phyloP scores from a whole-genome alignment of 2,329 filamentous ascomycete genomes.

The Botrytis galanthina region DNA sequence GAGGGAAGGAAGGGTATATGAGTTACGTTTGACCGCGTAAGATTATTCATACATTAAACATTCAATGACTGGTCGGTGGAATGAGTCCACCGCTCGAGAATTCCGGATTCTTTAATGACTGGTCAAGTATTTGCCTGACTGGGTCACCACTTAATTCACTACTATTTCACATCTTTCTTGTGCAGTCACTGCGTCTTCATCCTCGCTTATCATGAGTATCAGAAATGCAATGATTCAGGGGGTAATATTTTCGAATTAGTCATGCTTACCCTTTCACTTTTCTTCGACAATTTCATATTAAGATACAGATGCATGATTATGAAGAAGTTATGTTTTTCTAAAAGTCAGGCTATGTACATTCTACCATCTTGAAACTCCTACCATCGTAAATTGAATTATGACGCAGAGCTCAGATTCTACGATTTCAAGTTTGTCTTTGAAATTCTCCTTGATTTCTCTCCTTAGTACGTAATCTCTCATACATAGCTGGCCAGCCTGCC shows the following conservation, averaged over 20 bases:
- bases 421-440: neutral
- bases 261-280: neutral
- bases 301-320: neutral
- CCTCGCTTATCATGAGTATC: neutral
- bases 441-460: no score
- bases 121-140: neutral
- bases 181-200: neutral
- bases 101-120: neutral
- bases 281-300: neutral
- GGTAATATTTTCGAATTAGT: neutral
- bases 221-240: no score
- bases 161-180: neutral
- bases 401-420: neutral
- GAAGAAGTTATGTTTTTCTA: neutral
- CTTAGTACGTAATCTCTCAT: no score
- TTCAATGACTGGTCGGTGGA: rapidly evolving
- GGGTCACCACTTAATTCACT: neutral
- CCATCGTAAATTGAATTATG: no score
- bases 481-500: no score
- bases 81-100: neutral
- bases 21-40: neutral
- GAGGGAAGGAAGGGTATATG: no score
- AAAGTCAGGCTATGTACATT: neutral
- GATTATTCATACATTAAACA: neutral
- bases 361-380: neutral